Base-by-base conservation (phyloP, 2,329 filamentous ascomycete genomes). In the Penicillium sp. region DNA sequence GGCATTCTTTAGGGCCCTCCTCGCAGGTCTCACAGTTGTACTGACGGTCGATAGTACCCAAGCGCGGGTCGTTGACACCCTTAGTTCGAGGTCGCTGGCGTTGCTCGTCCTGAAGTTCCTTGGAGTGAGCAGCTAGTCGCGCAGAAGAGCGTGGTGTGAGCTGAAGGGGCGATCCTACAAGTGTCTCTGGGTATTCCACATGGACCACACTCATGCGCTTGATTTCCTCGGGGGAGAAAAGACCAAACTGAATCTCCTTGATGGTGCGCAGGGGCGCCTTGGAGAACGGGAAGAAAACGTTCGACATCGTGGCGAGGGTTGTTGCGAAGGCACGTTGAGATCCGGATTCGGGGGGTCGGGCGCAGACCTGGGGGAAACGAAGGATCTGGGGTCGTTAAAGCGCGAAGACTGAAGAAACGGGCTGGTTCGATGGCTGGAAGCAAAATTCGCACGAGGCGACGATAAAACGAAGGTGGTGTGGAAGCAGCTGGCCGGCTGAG, bases 181-280 rank as follows among this genome's bases (percentile, higher is more conserved):
- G 96, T 18, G 93, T 97, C 75, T 98, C 93, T n/a, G 93, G 90
- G 65, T 96, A 97, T 67, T 93, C 80, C 65, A 98, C 91, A 67
- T 95, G 87, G 57, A 84, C 86, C 50, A 97, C 91, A 71, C 90
- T 96, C 88, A 97, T 94, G 61, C 86, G 90, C 77, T 98, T 97
- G 71, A 97, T 95, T 75, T 98, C 94, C 68, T 98, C 93, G 17
- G 93, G 93, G 23, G 93, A 94, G 70, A 98, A 81, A 65, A 98
- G 80, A 64, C 93, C 93, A 65, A 98, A 98, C 77, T 98, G 94
- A 60, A 98, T 95, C 78, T 98, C 94, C 78, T 96, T 85, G 61
- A 98, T 90, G 54, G 86, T 94, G 77, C 93, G 91, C 79, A 97
- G 79, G 69, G 90, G 90, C 80, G 87, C 90, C 79, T 86, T 90